Base-by-base conservation (phyloP, 1,284 basidiomycete species). In the Tremellales sp. region DNA sequence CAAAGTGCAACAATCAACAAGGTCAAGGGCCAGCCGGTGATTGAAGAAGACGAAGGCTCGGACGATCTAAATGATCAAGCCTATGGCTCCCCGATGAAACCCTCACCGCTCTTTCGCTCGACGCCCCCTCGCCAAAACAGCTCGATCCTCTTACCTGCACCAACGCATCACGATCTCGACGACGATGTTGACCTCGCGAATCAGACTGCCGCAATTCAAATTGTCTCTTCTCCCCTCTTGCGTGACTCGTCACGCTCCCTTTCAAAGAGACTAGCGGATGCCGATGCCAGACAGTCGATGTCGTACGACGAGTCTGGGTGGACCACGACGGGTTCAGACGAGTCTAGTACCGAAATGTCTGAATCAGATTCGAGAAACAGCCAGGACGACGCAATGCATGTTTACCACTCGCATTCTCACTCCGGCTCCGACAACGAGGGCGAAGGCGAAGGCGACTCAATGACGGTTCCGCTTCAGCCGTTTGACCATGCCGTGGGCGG, bases 401-500 rank as follows among this genome's bases (percentile, higher is more conserved):
- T n/a, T n/a, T n/a, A n/a, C n/a, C n/a, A n/a, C n/a, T n/a, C n/a
- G n/a, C n/a, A n/a, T n/a, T n/a, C n/a, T n/a, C n/a, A n/a, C n/a
- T n/a, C n/a, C n/a, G 46, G 52, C 19, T 50, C 49, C 39, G 42
- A 31, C 31, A 45, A 44, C 26, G 53, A 47, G 17, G 62, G 63
- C 11, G 60, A 63, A 19, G 52, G 52, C 10, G 62, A 58, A 27
- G 60, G 64, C 43, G 65, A 68, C 23, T 74, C 87, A 42, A 87
- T 89, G n/a, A 89, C 91, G 48, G 92, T 99, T 40, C 94, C 94
- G 31, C 78, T 99, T 4, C 85, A 89, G 50, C 96, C 96, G 2
- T 99, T 96, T 75, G 84, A 89, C 48, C 97, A 99, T 67, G 93
- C 97, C 74, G 94, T 99, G 22, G 94, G 94, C 37, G 94, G 94